Evolutionary conservation across 2,329 filamentous ascomycete species (phyloP), one percentile per base, ranked within the genome.

Genomic region (Apiospora koreana): DNA sequence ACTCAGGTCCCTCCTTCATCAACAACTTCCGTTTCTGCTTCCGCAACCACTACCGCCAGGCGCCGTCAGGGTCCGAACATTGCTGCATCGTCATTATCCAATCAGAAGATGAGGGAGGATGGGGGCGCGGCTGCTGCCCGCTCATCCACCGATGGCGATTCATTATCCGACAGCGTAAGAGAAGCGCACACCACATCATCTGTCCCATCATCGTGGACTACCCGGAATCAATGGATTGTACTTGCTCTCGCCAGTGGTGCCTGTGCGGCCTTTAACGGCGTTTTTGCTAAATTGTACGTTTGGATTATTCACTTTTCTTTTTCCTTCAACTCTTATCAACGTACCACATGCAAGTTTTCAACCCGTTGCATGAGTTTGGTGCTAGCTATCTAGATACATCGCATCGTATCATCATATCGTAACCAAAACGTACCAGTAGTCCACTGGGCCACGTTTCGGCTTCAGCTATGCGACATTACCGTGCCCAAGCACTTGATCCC

Each of bases 251-350:
- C 91, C 66, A 94, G 92, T 77, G 93, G 93, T 72, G 90, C 88
- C 68, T 95, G 92, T 77, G 93, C 93, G 42, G 92, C 93, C 28
- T 91, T 93, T 75, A 96, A 96, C 76, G 93, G 93, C 71, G 91
- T 93, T 6, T 94, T 95, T 83, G 93, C 93, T 0, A 96, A 95
- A 81, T 83, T 96, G 91, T 93, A 82, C 77, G 89, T 85, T n/a
- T 38, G 21, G n/a, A 18, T 41, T 9, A 18, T 45, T 3, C 2
- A 35, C 35, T 35, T 35, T 35, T 35, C 8, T 35, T 23, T 43
- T 28, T 5, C 21, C 12, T 28, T 43, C 1, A 4, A 25, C 62
- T 65, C 35, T 41, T 42, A 21, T 65, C 62, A n/a, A n/a, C n/a
- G n/a, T n/a, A 6, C 21, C n/a, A 42, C 28, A 12, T 65, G 38